These are phyloP conservation scores for Diacronema lutheri DNA, from an alignment of 78 protist species.

Conservation along the genomic window DNA sequence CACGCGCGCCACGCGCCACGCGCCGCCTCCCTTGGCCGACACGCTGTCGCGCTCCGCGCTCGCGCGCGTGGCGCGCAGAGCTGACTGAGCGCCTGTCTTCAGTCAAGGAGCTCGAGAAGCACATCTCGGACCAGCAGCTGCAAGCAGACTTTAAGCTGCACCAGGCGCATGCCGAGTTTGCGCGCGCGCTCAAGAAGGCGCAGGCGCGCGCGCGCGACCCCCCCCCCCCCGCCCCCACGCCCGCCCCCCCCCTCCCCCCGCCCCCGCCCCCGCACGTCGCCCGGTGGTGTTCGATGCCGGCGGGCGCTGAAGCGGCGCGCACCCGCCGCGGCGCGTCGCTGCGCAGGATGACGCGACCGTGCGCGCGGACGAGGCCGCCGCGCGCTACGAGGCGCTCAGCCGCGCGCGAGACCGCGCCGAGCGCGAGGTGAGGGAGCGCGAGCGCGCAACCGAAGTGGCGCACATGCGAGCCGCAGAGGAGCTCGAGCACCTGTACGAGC, in stretches of 20 bases:
- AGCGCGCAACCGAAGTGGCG: not conserved
- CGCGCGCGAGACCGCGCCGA: not conserved
- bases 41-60: too few relatives aligned
- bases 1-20: too few relatives aligned
- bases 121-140: constrained; percentile 44
- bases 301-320: too few relatives aligned
- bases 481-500: constrained; percentile 33
- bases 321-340: too few relatives aligned
- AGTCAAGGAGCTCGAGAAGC: constrained; percentile 10
- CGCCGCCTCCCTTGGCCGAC: too few relatives aligned
- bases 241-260: too few relatives aligned
- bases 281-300: too few relatives aligned
- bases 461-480: not conserved
- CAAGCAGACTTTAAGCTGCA: constrained; percentile 19
- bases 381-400: not conserved
- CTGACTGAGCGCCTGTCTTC: constrained; percentile 28
- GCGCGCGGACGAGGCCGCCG: not conserved
- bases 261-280: too few relatives aligned
- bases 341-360: constrained; percentile 8
- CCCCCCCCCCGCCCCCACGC: not conserved
- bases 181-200: not conserved
- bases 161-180: constrained; percentile 1
- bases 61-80: too few relatives aligned
- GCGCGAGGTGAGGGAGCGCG: not conserved
- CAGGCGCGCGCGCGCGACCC: too few relatives aligned